Conservation (phyloP, 208 protist species). For the Leptomonas pyrrhocoris region DNA sequence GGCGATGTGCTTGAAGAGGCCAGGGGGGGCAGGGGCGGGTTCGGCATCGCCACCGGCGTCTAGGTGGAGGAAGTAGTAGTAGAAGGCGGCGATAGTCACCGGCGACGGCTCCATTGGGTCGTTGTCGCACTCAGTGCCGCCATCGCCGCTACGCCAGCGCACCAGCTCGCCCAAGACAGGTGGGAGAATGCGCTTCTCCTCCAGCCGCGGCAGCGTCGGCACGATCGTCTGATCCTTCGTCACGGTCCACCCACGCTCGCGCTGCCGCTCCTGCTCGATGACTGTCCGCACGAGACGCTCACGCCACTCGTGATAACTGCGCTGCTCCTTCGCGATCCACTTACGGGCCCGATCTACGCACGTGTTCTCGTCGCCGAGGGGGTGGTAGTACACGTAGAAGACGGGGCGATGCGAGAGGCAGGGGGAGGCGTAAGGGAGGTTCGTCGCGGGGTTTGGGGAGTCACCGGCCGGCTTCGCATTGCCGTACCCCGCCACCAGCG, state of each 20-base stretch:
- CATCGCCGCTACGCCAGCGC: conserved; percentile 47
- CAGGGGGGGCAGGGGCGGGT: neutral
- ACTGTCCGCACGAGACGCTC: conserved; percentile 31
- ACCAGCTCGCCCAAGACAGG: conserved; percentile 59
- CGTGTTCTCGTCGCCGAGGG: conserved; percentile 53
- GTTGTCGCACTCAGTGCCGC: neutral
- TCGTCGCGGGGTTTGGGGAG: neutral
- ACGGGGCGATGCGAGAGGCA: conserved; percentile 21
- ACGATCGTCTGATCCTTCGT: neutral
- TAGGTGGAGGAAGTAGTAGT: conserved; percentile 26
- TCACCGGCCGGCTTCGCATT: neutral
- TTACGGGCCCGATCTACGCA: conserved; percentile 49
- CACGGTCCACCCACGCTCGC: conserved; percentile 20
- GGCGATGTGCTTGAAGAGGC: neutral
- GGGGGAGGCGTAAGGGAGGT: neutral
- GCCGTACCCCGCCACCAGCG: neutral
- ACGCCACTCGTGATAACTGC: conserved; percentile 47
- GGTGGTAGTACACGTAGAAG: conserved; percentile 71
- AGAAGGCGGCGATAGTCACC: conserved; percentile 20
- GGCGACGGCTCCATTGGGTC: conserved; percentile 18
- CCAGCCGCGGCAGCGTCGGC: conserved; percentile 15
- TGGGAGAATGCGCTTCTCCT: conserved; percentile 37
- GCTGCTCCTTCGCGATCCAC: conserved; percentile 56
- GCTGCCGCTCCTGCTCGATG: conserved; percentile 27
- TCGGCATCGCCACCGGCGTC: neutral